phyloP scores from a whole-genome alignment of 305 asterid genomes.

The Caryopteris hybrid region DNA sequence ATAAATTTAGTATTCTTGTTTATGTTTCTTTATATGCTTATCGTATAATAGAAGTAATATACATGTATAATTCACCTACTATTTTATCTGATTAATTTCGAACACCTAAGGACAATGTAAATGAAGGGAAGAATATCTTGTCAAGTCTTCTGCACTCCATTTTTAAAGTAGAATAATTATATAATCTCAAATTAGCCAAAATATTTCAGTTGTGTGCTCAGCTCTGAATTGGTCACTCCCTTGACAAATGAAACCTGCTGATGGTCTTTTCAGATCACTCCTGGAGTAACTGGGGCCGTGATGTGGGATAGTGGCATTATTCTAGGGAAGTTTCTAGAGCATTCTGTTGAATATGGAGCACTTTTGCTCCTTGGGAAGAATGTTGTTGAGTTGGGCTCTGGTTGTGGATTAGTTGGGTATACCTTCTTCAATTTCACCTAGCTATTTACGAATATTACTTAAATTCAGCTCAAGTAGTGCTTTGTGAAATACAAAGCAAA shows the following conservation, averaged over 20 bases:
- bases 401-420: constrained; percentile 97
- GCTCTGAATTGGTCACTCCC: neutral
- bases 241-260: neutral
- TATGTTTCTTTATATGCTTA: neutral
- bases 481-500: no score
- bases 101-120: neutral
- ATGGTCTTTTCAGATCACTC: constrained; percentile 47
- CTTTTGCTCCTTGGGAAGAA: constrained; percentile 65
- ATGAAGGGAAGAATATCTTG: neutral
- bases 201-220: neutral
- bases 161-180: neutral
- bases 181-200: neutral
- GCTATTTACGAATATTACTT: neutral
- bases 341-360: constrained; percentile 59
- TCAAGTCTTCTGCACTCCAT: neutral
- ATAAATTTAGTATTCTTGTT: neutral
- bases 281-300: constrained; percentile 94
- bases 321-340: constrained; percentile 84
- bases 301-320: constrained; percentile 99
- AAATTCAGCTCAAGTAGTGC: neutral
- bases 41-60: neutral
- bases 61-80: neutral
- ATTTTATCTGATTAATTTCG: neutral
- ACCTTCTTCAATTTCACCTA: neutral
- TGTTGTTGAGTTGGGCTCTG: constrained; percentile 87